phyloP scores from a whole-genome alignment of 257 asterid species.

The Ilex aquifolium region DNA sequence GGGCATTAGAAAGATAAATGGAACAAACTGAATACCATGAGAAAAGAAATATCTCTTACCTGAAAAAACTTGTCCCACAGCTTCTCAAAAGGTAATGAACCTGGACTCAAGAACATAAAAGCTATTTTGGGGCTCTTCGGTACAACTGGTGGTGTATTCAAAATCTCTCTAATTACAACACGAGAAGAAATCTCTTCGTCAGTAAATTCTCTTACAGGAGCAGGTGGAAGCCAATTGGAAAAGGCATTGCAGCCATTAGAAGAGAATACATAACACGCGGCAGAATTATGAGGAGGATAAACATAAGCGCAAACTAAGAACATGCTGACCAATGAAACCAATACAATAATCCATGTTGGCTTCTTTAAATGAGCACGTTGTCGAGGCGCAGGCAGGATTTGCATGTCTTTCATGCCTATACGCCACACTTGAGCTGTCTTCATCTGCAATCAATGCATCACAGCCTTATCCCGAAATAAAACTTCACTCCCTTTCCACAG shows the following conservation, averaged over 20 bases:
- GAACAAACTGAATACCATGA: not conserved
- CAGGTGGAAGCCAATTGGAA: slow-evolving; percentile 80
- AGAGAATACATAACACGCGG: slow-evolving; percentile 84
- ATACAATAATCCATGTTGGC: slow-evolving; percentile 87
- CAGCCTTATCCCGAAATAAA: slow-evolving; percentile 20
- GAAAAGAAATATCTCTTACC: slow-evolving; percentile 31
- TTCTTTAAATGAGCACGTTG: slow-evolving; percentile 78
- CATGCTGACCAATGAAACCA: slow-evolving; percentile 84
- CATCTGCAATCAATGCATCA: slow-evolving; percentile 66
- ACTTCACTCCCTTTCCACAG: slow-evolving; percentile 9
- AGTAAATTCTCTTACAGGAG: slow-evolving; percentile 67
- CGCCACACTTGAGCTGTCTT: slow-evolving; percentile 86
- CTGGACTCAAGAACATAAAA: slow-evolving; percentile 90
- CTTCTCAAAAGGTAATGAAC: slow-evolving; percentile 95
- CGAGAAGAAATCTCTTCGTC: slow-evolving; percentile 88
- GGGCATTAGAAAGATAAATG: not conserved
- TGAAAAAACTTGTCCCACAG: slow-evolving; percentile 97
- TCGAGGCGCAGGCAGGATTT: slow-evolving; percentile 70
- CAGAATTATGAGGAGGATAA: slow-evolving; percentile 79
- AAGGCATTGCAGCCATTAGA: slow-evolving; percentile 67
- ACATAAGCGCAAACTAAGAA: slow-evolving; percentile 83
- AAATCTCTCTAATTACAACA: slow-evolving; percentile 77
- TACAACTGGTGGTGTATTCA: slow-evolving; percentile 45
- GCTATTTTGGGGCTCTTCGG: slow-evolving; percentile 70
- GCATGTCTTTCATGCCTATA: slow-evolving; percentile 78